phyloP scores from a whole-genome alignment of 129 eudicot species.

The Scalesia atractyloides region DNA sequence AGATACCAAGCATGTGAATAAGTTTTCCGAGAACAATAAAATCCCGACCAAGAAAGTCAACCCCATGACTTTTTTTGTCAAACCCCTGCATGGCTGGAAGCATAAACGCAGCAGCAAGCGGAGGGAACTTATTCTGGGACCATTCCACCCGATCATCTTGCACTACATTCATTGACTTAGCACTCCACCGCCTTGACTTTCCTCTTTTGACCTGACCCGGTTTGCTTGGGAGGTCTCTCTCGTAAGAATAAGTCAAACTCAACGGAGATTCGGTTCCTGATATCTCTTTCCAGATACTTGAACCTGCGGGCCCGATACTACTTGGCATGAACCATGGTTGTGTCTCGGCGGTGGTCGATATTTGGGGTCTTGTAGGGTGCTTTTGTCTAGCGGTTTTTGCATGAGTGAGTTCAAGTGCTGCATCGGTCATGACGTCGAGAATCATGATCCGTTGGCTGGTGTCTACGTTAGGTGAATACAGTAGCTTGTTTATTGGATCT shows the following conservation, averaged over 20 bases:
- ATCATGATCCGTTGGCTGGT: constrained; percentile 84
- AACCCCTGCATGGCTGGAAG: constrained; percentile 97
- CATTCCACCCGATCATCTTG: constrained; percentile 48
- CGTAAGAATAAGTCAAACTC: constrained; percentile 74
- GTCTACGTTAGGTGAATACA: constrained; percentile 87
- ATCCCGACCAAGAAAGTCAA: constrained; percentile 91
- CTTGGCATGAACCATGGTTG: constrained; percentile 92
- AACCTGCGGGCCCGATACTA: constrained; percentile 66
- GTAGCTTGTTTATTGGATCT: constrained; percentile 61
- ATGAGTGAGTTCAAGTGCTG: constrained; percentile 80
- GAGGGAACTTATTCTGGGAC: constrained; percentile 82
- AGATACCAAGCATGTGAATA: constrained; percentile 87
- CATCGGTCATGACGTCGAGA: constrained; percentile 85
- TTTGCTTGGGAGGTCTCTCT: constrained; percentile 79
- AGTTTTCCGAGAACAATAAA: constrained; percentile 85
- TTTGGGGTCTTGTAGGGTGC: constrained; percentile 41
- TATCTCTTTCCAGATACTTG: constrained; percentile 76
- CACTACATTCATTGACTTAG: constrained; percentile 21
- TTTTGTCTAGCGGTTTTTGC: constrained; percentile 45
- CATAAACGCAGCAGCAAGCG: constrained; percentile 91
- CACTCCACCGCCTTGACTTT: constrained; percentile 81
- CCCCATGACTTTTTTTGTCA: constrained; percentile 89
- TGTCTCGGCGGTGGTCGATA: constrained; percentile 62
- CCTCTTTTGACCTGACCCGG: constrained; percentile 59
- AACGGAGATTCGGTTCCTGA: constrained; percentile 61